Conservation (phyloP, 352 stramenopile species). For the Thraustochytrium sp. region DNA sequence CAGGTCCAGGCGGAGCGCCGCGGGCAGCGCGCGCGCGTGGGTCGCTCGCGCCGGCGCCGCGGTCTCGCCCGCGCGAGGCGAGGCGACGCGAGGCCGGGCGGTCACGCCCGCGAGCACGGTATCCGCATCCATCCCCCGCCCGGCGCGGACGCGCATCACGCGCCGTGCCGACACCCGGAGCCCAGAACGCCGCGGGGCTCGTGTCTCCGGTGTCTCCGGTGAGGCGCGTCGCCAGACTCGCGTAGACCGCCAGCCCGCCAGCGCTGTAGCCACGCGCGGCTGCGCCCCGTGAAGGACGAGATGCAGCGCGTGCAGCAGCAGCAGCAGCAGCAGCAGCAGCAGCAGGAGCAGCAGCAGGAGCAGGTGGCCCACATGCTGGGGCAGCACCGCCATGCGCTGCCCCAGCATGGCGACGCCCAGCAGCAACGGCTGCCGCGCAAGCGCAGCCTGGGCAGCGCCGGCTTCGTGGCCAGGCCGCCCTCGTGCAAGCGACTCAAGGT, state of each 20-base stretch:
- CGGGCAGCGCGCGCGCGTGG: not conserved
- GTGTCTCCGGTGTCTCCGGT: not conserved
- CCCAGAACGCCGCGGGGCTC: not conserved
- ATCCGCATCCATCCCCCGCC: not conserved
- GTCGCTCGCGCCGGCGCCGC: too few relatives aligned
- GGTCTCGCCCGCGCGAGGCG: not conserved
- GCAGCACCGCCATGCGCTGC: too few relatives aligned
- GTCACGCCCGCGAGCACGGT: not conserved
- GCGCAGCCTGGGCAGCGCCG: not conserved
- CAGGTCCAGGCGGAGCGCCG: not conserved
- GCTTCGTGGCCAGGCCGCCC: not conserved
- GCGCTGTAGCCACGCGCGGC: not conserved
- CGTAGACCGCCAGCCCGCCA: not conserved
- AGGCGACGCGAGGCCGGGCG: not conserved
- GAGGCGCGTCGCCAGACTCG: not conserved
- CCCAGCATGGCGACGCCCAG: not conserved
- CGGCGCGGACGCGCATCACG: not conserved
- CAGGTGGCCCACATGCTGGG: not conserved
- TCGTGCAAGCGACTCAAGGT: not conserved
- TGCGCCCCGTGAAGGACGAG: not conserved
- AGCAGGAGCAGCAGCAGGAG: not conserved
- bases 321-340: not conserved
- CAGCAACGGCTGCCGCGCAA: not conserved
- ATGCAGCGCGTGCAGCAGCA: not conserved
- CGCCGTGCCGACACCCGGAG: not conserved